phyloP scores from a whole-genome alignment of 345 rosid species.

The Pistacia atlantica region DNA sequence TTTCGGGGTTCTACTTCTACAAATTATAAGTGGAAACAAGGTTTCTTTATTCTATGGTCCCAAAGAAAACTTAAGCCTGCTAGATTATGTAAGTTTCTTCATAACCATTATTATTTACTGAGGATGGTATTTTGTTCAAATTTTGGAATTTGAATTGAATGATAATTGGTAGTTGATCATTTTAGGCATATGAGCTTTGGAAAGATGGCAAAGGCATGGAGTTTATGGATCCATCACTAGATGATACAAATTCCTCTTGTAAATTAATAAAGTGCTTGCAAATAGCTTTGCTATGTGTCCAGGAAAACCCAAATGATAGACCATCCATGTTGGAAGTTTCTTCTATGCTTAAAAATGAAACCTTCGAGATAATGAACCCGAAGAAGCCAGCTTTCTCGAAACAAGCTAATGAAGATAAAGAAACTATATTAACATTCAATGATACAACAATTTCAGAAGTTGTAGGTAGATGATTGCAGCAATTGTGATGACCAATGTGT shows the following conservation, averaged over 20 bases:
- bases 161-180: background rate
- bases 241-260: background rate
- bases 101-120: no score
- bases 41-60: no score
- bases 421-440: background rate
- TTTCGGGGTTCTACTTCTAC: no score
- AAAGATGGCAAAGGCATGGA: background rate
- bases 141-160: background rate
- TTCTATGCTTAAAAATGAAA: background rate
- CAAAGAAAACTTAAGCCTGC: no score
- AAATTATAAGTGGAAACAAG: no score
- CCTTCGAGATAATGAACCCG: background rate
- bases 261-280: slow-evolving; percentile 11
- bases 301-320: slow-evolving; percentile 8
- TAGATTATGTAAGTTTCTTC: no score
- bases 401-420: background rate
- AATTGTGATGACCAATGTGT: no score
- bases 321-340: slow-evolving; percentile 1
- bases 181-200: background rate
- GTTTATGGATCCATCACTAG: background rate
- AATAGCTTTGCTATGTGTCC: slow-evolving; percentile 8
- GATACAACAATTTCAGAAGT: background rate
- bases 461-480: background rate
- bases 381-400: background rate
- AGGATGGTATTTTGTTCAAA: no score